Evolutionary conservation across 1,284 basidiomycete species (phyloP).

Genomic region (Irpex sp.): DNA sequence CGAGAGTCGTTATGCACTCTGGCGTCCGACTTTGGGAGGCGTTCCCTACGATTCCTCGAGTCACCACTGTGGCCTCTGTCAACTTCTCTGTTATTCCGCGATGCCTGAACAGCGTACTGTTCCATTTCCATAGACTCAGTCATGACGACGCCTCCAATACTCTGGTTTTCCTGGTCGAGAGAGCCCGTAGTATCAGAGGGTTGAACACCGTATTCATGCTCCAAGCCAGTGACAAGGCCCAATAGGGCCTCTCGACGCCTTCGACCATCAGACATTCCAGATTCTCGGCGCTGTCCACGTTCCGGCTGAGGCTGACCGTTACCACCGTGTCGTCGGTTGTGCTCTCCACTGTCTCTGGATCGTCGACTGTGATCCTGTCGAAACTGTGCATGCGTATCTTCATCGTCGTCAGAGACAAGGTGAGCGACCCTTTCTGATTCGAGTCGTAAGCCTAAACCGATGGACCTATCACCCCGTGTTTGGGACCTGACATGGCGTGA

Average conservation of each 20-base stretch:
- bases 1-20: neutral
- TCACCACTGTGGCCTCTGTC: neutral
- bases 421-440: slow-evolving; percentile 11
- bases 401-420: neutral
- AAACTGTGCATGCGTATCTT: neutral
- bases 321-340: neutral
- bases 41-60: neutral
- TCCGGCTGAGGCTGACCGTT: slow-evolving; percentile 9
- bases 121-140: slow-evolving; percentile 3
- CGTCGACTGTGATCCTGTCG: neutral
- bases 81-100: neutral
- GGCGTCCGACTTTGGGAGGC: neutral
- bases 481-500: neutral
- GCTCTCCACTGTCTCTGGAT: neutral
- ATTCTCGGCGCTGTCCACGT: neutral
- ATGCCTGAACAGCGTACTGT: neutral
- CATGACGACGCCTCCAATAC: neutral
- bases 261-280: slow-evolving; percentile 8
- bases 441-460: slow-evolving; percentile 14
- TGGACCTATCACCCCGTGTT: neutral
- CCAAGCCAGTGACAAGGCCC: slow-evolving; percentile 51
- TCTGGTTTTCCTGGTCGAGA: neutral
- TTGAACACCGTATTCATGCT: slow-evolving; percentile 24
- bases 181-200: neutral
- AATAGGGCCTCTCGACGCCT: slow-evolving; percentile 48